Conservation (phyloP, 164 flowering plant genomes). For the Protea cynaroides region DNA sequence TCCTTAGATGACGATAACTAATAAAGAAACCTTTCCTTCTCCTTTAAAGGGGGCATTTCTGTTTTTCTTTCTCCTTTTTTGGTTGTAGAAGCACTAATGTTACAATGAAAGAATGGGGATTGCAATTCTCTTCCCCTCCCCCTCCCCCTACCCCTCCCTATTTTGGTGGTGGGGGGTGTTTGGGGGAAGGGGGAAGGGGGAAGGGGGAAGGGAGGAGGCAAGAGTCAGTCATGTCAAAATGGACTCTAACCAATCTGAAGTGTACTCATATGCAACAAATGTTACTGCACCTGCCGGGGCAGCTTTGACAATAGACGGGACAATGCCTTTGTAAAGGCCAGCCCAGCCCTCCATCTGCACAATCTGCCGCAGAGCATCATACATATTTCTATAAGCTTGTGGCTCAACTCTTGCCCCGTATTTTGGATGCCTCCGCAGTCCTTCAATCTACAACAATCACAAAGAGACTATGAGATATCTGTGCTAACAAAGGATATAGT, state of each 20-base stretch:
- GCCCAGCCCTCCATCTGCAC: slow-evolving; percentile 59
- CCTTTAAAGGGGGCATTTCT: no score
- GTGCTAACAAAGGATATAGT: no score
- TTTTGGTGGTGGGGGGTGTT: no score
- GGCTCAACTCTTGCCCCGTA: slow-evolving; percentile 86
- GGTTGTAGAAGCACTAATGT: no score
- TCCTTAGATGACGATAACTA: no score
- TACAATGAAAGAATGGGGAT: no score
- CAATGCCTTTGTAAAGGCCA: slow-evolving; percentile 91
- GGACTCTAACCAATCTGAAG: slow-evolving; percentile 79
- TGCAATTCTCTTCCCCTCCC: no score
- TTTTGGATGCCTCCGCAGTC: slow-evolving; percentile 75
- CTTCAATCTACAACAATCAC: slow-evolving; percentile 63
- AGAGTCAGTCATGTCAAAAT: slow-evolving; percentile 38
- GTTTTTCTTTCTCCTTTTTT: no score
- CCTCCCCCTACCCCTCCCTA: no score
- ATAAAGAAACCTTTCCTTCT: no score
- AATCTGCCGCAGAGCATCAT: slow-evolving; percentile 55
- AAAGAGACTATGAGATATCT: background rate
- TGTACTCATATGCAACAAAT: slow-evolving; percentile 78
- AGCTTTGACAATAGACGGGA: slow-evolving; percentile 90
- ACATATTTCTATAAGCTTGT: slow-evolving; percentile 68
- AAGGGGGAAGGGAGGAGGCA: no score
- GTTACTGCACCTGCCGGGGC: slow-evolving; percentile 99
- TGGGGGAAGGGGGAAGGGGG: no score